Percentiles rank a stretch among this genome's conserved stretches.
Evolutionary conservation across 2,329 filamentous ascomycete genomes (phyloP).

Genomic region (Alternaria ethzedia): DNA sequence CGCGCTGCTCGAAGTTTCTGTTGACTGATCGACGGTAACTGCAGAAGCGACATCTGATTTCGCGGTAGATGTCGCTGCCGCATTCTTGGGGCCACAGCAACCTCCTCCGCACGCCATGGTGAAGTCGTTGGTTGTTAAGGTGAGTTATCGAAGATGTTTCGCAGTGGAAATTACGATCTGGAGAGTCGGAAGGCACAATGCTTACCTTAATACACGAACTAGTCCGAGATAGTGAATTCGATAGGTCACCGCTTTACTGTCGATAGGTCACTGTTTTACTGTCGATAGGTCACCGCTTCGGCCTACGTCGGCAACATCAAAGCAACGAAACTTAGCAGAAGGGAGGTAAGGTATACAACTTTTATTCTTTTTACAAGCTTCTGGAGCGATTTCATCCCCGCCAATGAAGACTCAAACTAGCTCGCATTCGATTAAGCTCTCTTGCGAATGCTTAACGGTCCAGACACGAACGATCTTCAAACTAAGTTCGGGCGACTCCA

Average conservation of each 20-base stretch:
- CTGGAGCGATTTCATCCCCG: neutral
- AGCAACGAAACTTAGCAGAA: neutral
- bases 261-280: neutral
- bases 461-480: neutral
- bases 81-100: conserved; percentile 14
- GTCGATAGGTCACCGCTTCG: neutral
- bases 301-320: neutral
- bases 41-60: neutral
- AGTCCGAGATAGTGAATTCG: too few relatives aligned
- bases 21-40: neutral
- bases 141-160: neutral
- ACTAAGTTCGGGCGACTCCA: neutral
- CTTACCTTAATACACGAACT: too few relatives aligned
- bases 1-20: neutral
- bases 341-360: neutral
- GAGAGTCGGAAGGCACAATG: neutral
- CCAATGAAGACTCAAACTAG: neutral
- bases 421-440: neutral
- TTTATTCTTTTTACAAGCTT: neutral
- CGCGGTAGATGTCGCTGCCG: neutral
- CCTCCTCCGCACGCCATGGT: conserved; percentile 24
- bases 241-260: too few relatives aligned
- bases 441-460: neutral
- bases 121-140: neutral
- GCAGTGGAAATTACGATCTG: neutral